Percentiles rank a stretch among this genome's conserved stretches.
phyloP scores from a whole-genome alignment of 371 early-diverging fungal species.

The Mucor circinelloides region DNA sequence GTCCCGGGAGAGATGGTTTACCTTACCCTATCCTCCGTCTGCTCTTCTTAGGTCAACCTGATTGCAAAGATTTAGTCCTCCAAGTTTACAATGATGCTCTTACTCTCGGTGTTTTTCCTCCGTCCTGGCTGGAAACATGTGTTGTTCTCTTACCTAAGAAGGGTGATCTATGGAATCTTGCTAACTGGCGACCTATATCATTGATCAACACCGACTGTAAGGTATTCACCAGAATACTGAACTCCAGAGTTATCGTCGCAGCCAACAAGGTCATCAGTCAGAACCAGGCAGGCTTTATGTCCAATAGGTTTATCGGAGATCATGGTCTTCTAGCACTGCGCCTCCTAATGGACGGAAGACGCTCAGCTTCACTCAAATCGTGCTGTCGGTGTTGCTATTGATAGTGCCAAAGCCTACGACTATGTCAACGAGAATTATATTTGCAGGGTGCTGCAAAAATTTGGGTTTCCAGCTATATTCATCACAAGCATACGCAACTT shows the following conservation, averaged over 20 bases:
- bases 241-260: not conserved
- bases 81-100: slow-evolving; percentile 14
- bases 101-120: slow-evolving; percentile 6
- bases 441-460: not conserved
- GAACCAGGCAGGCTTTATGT: slow-evolving; percentile 17
- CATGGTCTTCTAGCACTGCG: slow-evolving; percentile 7
- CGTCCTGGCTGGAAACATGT: slow-evolving; percentile 15
- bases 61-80: not conserved
- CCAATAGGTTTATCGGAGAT: slow-evolving; percentile 13
- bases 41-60: not conserved
- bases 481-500: not conserved
- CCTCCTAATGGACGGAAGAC: not conserved
- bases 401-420: slow-evolving; percentile 22
- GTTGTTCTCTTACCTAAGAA: slow-evolving; percentile 28
- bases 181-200: slow-evolving; percentile 31
- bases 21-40: slow-evolving; percentile 30
- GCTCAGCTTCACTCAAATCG: not conserved
- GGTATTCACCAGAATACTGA: slow-evolving; percentile 26
- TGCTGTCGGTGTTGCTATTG: slow-evolving; percentile 9
- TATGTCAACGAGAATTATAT: slow-evolving; percentile 16
- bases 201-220: slow-evolving; percentile 34
- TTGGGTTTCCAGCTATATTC: slow-evolving; percentile 2
- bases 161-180: slow-evolving; percentile 12
- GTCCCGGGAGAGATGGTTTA: slow-evolving; percentile 30
- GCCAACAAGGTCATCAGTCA: not conserved